These are phyloP conservation scores for Omphalea diandra DNA, from an alignment of 441 rosid genomes.

Conservation along the genomic window DNA sequence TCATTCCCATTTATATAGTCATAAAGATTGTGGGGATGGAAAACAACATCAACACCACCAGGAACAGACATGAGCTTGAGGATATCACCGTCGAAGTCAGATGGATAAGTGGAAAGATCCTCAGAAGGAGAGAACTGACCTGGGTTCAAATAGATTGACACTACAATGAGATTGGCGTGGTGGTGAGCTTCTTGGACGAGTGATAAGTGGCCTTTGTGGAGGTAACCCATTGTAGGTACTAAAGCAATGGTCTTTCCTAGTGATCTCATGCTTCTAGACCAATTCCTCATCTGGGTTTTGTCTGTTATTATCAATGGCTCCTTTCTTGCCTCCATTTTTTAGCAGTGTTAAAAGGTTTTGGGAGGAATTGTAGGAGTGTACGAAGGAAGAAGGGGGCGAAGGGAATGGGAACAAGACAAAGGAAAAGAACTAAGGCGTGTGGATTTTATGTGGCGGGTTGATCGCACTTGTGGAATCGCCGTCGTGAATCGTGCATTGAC, in stretches of 20 bases:
- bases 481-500: not conserved
- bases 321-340: constrained; percentile 40
- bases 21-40: constrained; percentile 67
- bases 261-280: constrained; percentile 69
- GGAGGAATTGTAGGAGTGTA: not conserved
- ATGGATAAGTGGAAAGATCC: constrained; percentile 90
- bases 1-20: constrained; percentile 36
- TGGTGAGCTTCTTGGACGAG: constrained; percentile 61
- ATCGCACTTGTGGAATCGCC: not conserved
- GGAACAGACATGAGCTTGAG: constrained; percentile 53
- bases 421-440: too few relatives aligned
- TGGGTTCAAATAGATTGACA: constrained; percentile 90
- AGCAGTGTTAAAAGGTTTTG: too few relatives aligned
- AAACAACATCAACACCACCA: constrained; percentile 62
- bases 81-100: constrained; percentile 79
- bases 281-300: constrained; percentile 69
- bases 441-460: not conserved
- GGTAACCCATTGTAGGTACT: constrained; percentile 92
- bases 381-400: too few relatives aligned
- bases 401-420: not conserved
- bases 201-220: constrained; percentile 81
- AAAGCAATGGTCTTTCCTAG: constrained; percentile 64
- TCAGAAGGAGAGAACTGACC: constrained; percentile 91
- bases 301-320: constrained; percentile 52
- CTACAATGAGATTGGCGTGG: constrained; percentile 53